Evolutionary conservation across 2,329 filamentous ascomycete species (phyloP).

Genomic region (Cercospora sp.): DNA sequence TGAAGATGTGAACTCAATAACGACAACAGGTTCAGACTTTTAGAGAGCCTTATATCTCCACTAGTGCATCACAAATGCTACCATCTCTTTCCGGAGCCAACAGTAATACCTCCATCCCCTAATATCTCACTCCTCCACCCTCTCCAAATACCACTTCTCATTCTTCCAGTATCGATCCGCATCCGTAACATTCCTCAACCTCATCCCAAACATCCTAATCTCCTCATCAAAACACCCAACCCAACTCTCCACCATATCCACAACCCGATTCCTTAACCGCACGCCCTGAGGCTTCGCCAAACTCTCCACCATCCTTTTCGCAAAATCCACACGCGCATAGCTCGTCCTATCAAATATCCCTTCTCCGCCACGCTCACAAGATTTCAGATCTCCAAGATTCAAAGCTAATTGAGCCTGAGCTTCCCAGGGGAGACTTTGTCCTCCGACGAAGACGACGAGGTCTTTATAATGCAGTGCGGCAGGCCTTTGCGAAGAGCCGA

Average conservation of each 20-base stretch:
- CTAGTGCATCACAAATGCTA: neutral
- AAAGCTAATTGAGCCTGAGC: neutral
- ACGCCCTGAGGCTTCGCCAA: neutral
- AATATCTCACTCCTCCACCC: neutral
- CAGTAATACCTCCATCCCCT: neutral
- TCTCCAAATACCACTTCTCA: neutral
- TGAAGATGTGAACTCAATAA: neutral
- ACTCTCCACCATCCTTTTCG: constrained; percentile 6
- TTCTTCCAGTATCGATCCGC: neutral
- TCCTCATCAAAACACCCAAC: neutral
- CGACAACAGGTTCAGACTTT: no score
- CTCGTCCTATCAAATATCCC: neutral
- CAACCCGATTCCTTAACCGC: neutral
- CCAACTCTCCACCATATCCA: constrained; percentile 2
- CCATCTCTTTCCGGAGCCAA: neutral
- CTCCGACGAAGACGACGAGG: neutral
- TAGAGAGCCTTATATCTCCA: neutral
- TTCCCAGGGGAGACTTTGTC: neutral
- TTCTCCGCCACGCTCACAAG: neutral
- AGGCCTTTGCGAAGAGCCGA: neutral
- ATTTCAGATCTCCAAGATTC: neutral
- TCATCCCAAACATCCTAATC: neutral
- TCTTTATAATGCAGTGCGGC: neutral
- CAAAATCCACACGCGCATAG: constrained; percentile 6
- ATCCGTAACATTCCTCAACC: neutral